phyloP scores from a whole-genome alignment of 176 grass and related monocot species.

The Puya raimondii region DNA sequence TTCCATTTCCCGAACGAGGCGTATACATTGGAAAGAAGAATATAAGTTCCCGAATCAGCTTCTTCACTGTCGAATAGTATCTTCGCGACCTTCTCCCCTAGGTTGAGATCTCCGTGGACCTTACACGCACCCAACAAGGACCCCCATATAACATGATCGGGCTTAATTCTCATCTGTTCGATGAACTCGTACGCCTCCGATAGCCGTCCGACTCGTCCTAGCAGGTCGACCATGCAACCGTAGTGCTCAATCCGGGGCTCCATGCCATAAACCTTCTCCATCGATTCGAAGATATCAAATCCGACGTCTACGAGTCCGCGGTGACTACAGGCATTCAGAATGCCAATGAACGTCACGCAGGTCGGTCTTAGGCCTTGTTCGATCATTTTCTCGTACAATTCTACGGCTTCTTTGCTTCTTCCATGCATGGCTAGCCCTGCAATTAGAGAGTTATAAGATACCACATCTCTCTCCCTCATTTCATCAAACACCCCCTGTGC shows the following conservation, averaged over 20 bases:
- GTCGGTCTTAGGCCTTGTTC: conserved; percentile 5
- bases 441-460: conserved; percentile 22
- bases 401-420: conserved; percentile 2
- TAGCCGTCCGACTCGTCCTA: conserved; percentile 15
- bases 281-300: conserved; percentile 17
- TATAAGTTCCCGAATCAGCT: conserved; percentile 16
- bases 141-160: conserved; percentile 18
- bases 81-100: conserved; percentile 17
- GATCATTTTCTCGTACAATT: conserved; percentile 9
- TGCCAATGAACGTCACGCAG: conserved; percentile 11
- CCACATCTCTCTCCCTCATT: conserved; percentile 8
- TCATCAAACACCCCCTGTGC: conserved; percentile 8
- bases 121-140: conserved; percentile 27
- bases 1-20: conserved; percentile 18
- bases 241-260: conserved; percentile 19
- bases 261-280: conserved; percentile 7
- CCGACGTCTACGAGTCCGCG: conserved; percentile 13
- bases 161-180: conserved; percentile 12
- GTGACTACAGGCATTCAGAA: conserved; percentile 24
- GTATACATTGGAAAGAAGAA: conserved; percentile 22
- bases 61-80: conserved; percentile 16
- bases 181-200: conserved; percentile 20
- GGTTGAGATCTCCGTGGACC: conserved; percentile 7
- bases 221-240: conserved; percentile 22
- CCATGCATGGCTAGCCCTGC: conserved; percentile 22